These are phyloP conservation scores for Boletus bicolor DNA, from an alignment of 768 basidiomycete species.

Conservation along the genomic window DNA sequence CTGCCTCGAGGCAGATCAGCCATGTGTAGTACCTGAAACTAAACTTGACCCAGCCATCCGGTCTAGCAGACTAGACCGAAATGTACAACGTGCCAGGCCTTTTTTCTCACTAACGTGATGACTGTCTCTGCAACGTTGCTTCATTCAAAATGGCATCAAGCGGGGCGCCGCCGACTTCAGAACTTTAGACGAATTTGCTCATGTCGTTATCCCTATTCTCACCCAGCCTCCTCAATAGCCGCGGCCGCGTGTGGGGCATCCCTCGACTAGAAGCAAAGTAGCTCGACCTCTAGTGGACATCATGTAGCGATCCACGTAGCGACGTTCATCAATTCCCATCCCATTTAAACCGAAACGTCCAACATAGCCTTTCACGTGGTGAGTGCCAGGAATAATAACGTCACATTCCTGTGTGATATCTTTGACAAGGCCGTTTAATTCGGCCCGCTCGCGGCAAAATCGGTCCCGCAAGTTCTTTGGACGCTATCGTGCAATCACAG, in stretches of 20 bases:
- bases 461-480: background rate
- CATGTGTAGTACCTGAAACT: slow-evolving; percentile 12
- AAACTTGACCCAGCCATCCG: background rate
- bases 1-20: slow-evolving; percentile 20
- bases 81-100: too few species aligned
- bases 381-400: background rate
- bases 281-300: background rate
- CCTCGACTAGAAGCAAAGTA: too few species aligned
- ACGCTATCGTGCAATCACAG: background rate
- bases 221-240: too few species aligned
- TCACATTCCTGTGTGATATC: too few species aligned
- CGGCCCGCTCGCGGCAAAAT: background rate
- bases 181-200: too few species aligned
- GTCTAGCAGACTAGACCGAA: too few species aligned
- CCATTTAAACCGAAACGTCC: background rate
- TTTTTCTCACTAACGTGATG: too few species aligned
- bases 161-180: too few species aligned
- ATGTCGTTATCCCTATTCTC: too few species aligned
- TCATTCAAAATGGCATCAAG: too few species aligned
- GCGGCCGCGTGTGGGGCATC: too few species aligned
- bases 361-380: background rate
- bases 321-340: background rate
- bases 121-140: too few species aligned
- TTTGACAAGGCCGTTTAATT: background rate
- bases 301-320: slow-evolving; percentile 3